phyloP scores from a whole-genome alignment of 225 moss, liverwort and hornwort genomes.

The Sphagnum tenellum region DNA sequence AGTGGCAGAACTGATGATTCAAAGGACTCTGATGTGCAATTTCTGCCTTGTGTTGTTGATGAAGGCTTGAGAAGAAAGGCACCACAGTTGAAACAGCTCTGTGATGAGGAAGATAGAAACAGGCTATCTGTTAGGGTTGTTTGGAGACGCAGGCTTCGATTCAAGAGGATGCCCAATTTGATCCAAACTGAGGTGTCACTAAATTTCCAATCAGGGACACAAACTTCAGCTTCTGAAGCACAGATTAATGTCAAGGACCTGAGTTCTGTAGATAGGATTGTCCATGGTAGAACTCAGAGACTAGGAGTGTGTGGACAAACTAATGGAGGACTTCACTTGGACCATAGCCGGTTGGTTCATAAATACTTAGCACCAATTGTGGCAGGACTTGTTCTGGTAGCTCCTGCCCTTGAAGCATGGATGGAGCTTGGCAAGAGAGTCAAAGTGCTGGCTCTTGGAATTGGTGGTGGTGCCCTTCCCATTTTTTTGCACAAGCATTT shows the following conservation, averaged over 20 bases:
- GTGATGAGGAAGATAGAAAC: neutral
- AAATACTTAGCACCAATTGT: slow-evolving; percentile 85
- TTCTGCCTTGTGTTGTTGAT: too few species aligned
- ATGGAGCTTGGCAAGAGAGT: slow-evolving; percentile 23
- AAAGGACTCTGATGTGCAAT: neutral
- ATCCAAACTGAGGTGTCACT: slow-evolving; percentile 86
- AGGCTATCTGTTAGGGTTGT: slow-evolving; percentile 3
- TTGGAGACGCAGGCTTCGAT: slow-evolving; percentile 75
- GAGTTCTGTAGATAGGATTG: too few species aligned
- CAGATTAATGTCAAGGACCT: too few species aligned
- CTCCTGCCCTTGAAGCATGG: slow-evolving; percentile 47
- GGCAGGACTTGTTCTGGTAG: slow-evolving; percentile 74
- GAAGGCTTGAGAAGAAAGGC: neutral
- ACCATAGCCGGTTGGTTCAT: slow-evolving; percentile 73
- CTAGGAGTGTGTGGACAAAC: slow-evolving; percentile 1
- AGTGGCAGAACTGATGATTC: neutral
- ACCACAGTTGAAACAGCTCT: neutral
- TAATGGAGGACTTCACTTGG: slow-evolving; percentile 19
- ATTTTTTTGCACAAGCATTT: slow-evolving; percentile 76
- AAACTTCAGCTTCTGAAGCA: neutral
- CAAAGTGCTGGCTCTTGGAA: slow-evolving; percentile 64
- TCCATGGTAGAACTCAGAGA: too few species aligned
- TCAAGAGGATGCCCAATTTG: slow-evolving; percentile 86
- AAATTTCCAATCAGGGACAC: neutral
- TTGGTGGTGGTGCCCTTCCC: slow-evolving; percentile 93